Percentiles rank a stretch among this genome's conserved stretches.
phyloP scores from a whole-genome alignment of 345 rosid genomes.

The Schrenkiella parvula region DNA sequence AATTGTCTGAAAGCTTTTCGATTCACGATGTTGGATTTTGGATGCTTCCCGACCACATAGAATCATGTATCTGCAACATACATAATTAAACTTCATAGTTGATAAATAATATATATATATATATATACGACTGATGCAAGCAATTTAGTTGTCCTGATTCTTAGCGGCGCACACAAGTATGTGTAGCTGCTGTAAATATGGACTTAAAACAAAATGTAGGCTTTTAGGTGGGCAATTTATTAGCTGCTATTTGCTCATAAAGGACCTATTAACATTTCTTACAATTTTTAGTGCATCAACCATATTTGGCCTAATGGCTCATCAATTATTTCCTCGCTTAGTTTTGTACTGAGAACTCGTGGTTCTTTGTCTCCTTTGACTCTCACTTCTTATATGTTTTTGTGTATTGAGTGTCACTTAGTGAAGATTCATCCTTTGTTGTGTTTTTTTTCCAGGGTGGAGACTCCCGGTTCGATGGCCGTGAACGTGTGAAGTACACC shows the following conservation, averaged over 20 bases:
- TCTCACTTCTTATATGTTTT: background rate
- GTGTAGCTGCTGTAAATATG: conserved; percentile 40
- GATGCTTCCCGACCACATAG: background rate
- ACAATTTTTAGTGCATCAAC: background rate
- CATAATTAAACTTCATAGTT: background rate
- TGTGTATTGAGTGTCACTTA: background rate
- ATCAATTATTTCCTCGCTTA: background rate
- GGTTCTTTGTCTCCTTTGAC: background rate
- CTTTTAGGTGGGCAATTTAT: conserved; percentile 37
- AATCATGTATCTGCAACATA: background rate
- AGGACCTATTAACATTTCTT: conserved; percentile 23
- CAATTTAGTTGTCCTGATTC: conserved; percentile 36
- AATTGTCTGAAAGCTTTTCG: background rate
- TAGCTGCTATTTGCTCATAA: conserved; percentile 31
- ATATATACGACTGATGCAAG: background rate
- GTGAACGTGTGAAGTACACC: conserved; percentile 54
- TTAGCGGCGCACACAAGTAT: conserved; percentile 33
- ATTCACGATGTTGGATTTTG: background rate
- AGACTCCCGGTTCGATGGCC: conserved; percentile 50
- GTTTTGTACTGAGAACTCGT: background rate
- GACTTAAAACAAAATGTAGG: conserved; percentile 6
- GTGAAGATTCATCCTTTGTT: background rate
- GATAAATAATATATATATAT: too few relatives aligned
- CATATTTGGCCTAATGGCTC: background rate
- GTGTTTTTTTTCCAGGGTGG: conserved; percentile 34